These are phyloP conservation scores for Linum tenue DNA, from an alignment of 345 rosid genomes.

Conservation along the genomic window DNA sequence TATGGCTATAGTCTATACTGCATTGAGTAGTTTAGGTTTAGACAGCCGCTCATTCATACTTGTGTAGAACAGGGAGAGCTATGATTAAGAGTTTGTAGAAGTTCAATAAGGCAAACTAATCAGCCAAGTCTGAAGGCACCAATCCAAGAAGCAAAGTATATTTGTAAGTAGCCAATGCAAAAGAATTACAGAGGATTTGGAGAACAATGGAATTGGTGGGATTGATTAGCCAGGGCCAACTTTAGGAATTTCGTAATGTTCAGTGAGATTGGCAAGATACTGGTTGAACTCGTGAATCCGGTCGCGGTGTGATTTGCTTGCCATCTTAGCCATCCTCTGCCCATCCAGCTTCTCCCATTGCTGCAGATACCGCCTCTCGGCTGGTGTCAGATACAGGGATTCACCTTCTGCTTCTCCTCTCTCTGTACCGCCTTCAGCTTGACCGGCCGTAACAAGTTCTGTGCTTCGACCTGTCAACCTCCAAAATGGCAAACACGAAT, in stretches of 20 bases:
- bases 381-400: not conserved
- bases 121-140: no score
- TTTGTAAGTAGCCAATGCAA: no score
- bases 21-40: no score
- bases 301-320: slow-evolving; percentile 5
- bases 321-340: slow-evolving; percentile 4
- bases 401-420: not conserved
- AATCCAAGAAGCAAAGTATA: no score
- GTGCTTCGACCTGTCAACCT: slow-evolving; percentile 3
- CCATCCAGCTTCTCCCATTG: slow-evolving; percentile 4
- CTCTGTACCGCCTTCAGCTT: not conserved
- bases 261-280: slow-evolving; percentile 2
- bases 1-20: no score
- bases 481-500: not conserved
- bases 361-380: slow-evolving; percentile 3
- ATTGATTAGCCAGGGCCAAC: slow-evolving; percentile 3
- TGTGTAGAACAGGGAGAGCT: no score
- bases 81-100: no score
- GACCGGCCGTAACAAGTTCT: not conserved
- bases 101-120: no score
- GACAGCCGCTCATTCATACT: no score
- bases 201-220: no score
- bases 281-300: slow-evolving; percentile 7
- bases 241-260: slow-evolving; percentile 3
- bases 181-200: no score